Conservation (phyloP, 495 filamentous ascomycete species). For the Lophiostoma macrostomum region DNA sequence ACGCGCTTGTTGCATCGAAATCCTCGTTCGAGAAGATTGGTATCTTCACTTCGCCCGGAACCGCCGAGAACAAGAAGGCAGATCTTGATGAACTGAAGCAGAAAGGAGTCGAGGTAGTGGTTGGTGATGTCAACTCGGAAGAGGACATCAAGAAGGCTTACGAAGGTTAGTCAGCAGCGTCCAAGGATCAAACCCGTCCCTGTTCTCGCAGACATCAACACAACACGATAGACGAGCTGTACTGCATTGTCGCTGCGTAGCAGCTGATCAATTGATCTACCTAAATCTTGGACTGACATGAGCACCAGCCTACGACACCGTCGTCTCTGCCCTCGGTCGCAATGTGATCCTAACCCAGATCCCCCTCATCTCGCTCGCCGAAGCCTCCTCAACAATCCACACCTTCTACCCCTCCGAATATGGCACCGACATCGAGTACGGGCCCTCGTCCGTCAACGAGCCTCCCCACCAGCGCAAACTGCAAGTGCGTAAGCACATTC, state of each 20-base stretch:
- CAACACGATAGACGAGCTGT: too few species aligned
- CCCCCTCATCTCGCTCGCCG: conserved; percentile 56
- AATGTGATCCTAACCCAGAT: conserved; percentile 57
- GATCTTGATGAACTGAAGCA: conserved; percentile 45
- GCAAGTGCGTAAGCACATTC: conserved; percentile 57
- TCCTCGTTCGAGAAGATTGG: conserved; percentile 53
- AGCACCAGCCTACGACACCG: conserved; percentile 55
- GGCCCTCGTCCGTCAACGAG: conserved; percentile 55
- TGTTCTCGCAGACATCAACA: too few species aligned
- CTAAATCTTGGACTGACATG: neutral
- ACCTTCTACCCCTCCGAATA: conserved; percentile 73
- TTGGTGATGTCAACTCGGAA: conserved; percentile 55
- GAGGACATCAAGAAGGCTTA: conserved; percentile 55
- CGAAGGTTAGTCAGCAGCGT: too few species aligned
- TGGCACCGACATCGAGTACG: conserved; percentile 71
- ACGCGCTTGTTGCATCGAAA: conserved; percentile 55
- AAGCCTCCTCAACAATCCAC: conserved; percentile 52
- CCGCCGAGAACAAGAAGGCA: conserved; percentile 44
- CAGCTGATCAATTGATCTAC: neutral
- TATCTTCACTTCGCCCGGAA: conserved; percentile 61
- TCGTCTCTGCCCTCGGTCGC: conserved; percentile 63
- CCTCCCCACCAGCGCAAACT: conserved; percentile 70
- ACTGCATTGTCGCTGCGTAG: too few species aligned
- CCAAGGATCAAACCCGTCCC: too few species aligned
- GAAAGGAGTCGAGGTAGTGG: conserved; percentile 55